These are phyloP conservation scores for Leccinum subtestaceum DNA, from an alignment of 768 basidiomycete genomes.

Conservation along the genomic window DNA sequence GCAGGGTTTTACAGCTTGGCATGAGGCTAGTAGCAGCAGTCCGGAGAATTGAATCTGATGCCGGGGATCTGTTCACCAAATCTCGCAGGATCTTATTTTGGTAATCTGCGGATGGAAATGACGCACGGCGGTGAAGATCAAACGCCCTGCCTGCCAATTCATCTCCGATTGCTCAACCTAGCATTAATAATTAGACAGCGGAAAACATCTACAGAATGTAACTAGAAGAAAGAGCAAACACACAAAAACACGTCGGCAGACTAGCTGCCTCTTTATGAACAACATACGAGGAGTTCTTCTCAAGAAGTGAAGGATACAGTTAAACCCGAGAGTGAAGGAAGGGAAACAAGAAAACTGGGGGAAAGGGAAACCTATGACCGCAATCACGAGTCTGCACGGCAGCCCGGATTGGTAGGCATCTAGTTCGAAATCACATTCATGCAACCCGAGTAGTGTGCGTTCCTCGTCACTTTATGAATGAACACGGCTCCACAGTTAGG, in stretches of 20 bases:
- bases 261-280: conserved; percentile 6
- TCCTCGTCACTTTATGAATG: conserved; percentile 12
- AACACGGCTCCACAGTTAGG: conserved; percentile 22
- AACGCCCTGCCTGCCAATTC: neutral
- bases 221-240: neutral
- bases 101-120: conserved; percentile 3
- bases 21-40: conserved; percentile 1
- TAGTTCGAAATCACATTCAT: neutral
- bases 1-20: conserved; percentile 26
- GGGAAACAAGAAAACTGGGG: neutral
- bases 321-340: neutral
- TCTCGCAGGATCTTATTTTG: neutral
- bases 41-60: conserved; percentile 11
- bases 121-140: neutral
- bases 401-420: neutral
- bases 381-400: neutral
- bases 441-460: conserved; percentile 20
- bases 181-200: neutral
- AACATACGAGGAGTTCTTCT: neutral
- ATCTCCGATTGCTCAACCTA: conserved; percentile 1
- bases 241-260: conserved; percentile 8
- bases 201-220: neutral
- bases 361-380: neutral
- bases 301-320: neutral
- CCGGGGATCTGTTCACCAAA: neutral